Percentiles rank a stretch among this genome's conserved stretches.
Conservation (phyloP, 2,329 filamentous ascomycete genomes). For the Fusarium globosum region DNA sequence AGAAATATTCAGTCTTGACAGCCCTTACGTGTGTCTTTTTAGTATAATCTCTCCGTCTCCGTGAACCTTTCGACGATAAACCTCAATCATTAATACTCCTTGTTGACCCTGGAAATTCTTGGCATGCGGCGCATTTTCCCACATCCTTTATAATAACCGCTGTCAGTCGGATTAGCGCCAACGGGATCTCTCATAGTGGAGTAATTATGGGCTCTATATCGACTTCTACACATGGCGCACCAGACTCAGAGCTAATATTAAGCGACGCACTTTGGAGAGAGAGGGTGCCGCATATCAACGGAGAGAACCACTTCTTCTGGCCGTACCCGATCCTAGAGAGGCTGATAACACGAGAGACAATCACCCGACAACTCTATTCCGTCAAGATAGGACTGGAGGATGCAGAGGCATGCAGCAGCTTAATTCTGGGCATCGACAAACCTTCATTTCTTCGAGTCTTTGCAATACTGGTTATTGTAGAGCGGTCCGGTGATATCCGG, state of each 20-base stretch:
- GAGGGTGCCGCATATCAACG: not conserved
- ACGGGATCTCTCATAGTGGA: not conserved
- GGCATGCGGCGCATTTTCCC: not conserved
- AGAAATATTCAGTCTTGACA: not conserved
- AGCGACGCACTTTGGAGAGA: not conserved
- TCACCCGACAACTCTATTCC: not conserved
- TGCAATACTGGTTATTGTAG: not conserved
- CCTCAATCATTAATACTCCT: not conserved
- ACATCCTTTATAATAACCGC: not conserved
- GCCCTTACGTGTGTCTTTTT: no score
- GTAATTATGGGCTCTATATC: not conserved
- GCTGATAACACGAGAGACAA: not conserved
- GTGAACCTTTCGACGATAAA: not conserved
- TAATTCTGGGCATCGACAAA: accelerated
- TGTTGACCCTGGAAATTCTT: not conserved
- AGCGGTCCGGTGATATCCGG: not conserved
- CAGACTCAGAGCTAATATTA: not conserved
- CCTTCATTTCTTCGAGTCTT: not conserved
- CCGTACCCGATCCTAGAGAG: not conserved
- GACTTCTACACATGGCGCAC: not conserved
- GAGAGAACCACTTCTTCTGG: not conserved
- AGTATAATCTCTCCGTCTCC: no score
- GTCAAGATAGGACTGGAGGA: not conserved
- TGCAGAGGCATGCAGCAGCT: accelerated
- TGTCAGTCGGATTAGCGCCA: not conserved